These are phyloP conservation scores for Hyparrhenia diplandra DNA, from an alignment of 176 grass and related monocot genomes.

Conservation along the genomic window DNA sequence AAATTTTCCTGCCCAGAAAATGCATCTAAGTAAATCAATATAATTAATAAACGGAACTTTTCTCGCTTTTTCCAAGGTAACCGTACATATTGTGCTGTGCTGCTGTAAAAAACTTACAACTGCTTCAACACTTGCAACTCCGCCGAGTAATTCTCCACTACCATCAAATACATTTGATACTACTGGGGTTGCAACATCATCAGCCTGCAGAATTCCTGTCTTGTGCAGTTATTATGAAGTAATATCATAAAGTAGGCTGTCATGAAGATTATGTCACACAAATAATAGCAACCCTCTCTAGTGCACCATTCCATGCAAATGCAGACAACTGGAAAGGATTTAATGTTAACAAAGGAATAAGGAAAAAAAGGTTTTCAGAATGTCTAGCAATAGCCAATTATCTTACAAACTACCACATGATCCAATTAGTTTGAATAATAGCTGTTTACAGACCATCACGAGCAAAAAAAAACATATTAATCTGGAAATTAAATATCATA, in stretches of 20 bases:
- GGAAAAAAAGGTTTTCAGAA: neutral
- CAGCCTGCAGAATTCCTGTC: conserved; percentile 71
- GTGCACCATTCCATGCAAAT: neutral
- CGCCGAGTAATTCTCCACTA: conserved; percentile 63
- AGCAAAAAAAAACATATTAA: neutral
- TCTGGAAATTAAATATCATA: neutral
- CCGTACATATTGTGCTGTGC: neutral
- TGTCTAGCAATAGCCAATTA: neutral
- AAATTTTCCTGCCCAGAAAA: conserved; percentile 63
- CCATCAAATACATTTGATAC: conserved; percentile 83
- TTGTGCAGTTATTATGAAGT: conserved; percentile 37
- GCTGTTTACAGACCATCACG: neutral
- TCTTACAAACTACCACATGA: neutral
- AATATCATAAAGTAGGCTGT: conserved; percentile 8
- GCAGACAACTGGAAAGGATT: neutral
- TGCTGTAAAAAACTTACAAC: conserved; percentile 68
- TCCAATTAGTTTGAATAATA: neutral
- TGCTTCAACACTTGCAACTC: conserved; percentile 75
- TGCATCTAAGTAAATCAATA: conserved; percentile 8
- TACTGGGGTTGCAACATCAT: conserved; percentile 68
- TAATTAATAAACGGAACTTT: conserved; percentile 10
- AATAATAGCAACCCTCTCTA: neutral
- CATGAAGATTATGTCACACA: neutral
- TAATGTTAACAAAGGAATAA: neutral
- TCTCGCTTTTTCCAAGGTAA: neutral